Conservation (phyloP, 73 alveolate genomes). For the Tetrahymena borealis region DNA sequence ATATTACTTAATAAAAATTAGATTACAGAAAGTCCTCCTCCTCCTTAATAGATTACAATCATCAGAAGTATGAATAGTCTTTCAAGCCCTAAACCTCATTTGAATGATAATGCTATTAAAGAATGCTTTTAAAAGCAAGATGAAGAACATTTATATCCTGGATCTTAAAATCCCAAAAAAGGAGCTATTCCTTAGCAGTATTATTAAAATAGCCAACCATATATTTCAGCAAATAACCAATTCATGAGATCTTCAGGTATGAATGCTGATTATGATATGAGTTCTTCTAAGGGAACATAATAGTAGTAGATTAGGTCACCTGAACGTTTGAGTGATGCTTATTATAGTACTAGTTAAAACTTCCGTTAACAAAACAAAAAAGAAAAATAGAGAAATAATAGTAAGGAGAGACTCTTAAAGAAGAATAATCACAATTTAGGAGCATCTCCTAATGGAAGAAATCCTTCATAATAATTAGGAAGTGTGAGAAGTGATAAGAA, state of each 20-base stretch:
- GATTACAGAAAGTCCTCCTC: conserved; percentile 1
- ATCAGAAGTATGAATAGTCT: background rate
- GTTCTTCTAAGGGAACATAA: background rate
- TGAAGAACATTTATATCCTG: background rate
- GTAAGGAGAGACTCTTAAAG: background rate
- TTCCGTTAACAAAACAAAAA: background rate
- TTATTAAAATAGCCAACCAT: background rate
- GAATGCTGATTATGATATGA: background rate
- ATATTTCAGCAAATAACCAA: background rate
- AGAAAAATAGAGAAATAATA: background rate
- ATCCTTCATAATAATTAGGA: background rate
- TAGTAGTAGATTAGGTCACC: background rate
- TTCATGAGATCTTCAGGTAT: background rate
- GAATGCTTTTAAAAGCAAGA: background rate
- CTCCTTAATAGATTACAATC: background rate
- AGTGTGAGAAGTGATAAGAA: background rate
- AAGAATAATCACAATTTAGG: background rate
- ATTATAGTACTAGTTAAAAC: background rate
- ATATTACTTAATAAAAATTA: background rate
- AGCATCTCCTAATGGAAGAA: background rate
- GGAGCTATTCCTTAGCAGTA: background rate
- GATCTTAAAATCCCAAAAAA: background rate
- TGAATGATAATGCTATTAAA: background rate
- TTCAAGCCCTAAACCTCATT: background rate
- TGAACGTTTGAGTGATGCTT: background rate